A percentile compares a stretch with the other conserved stretches of the same genome.
Evolutionary conservation across 371 early-diverging fungal genomes (phyloP).

Genomic region (Rhizomucor miehei): DNA sequence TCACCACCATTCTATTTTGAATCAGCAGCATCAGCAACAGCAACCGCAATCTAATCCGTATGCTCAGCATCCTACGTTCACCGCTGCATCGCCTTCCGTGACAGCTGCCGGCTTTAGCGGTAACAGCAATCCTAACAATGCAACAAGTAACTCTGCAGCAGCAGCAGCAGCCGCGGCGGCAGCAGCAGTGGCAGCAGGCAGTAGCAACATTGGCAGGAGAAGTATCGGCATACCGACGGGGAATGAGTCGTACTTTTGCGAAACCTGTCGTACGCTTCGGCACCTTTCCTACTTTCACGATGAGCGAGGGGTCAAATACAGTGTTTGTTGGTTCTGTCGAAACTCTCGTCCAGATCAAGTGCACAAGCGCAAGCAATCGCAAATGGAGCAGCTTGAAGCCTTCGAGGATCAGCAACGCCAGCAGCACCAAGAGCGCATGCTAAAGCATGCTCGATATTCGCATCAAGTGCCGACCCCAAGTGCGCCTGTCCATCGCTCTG

Average conservation of each 20-base stretch:
- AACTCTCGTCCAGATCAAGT: constrained; percentile 5
- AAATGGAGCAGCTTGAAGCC: constrained; percentile 5
- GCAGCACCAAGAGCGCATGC: constrained; percentile 2
- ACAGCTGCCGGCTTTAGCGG: neutral
- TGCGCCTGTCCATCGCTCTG: constrained; percentile 1
- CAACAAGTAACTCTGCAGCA: neutral
- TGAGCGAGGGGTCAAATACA: constrained; percentile 13
- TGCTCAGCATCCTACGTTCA: constrained; percentile 7
- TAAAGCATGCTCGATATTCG: constrained; percentile 15
- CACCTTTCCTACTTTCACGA: constrained; percentile 9
- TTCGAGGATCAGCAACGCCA: constrained; percentile 9
- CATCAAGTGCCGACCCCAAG: constrained; percentile 12
- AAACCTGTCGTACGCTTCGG: constrained; percentile 8
- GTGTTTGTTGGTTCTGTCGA: constrained; percentile 13
- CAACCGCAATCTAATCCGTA: neutral
- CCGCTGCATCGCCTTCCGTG: constrained; percentile 7
- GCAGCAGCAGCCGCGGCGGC: constrained; percentile 17
- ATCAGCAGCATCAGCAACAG: constrained; percentile 12
- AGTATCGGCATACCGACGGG: neutral
- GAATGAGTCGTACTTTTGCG: constrained; percentile 8
- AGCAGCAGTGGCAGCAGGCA: constrained; percentile 8
- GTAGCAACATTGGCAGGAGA: constrained; percentile 7
- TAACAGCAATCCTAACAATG: constrained; percentile 7
- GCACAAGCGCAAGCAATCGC: constrained; percentile 14
- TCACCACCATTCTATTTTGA: constrained; percentile 10